Base-by-base conservation (phyloP, 2,329 filamentous ascomycete species). In the Cadophora gregata region DNA sequence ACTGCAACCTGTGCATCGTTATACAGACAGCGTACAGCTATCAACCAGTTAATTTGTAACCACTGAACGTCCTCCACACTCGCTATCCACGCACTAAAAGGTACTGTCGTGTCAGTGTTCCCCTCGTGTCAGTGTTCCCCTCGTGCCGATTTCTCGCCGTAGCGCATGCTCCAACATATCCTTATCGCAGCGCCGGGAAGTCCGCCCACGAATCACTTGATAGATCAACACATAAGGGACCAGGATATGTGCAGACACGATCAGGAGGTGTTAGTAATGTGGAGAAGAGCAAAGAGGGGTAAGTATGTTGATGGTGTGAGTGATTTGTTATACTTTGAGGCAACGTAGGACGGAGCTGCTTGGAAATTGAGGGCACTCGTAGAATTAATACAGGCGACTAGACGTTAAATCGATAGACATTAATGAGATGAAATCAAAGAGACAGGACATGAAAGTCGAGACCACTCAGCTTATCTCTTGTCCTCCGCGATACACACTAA, bases 191-290 rank as follows among this genome's bases (percentile, higher is more conserved):
- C 16, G 36, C 62, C 50, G 51, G 50, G 3, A 31, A 42, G 19
- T 16, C 62, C 38, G 51, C 62, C 62, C 36, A 36, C 62, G 51
- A 63, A 63, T 63, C 62, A 56, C 58, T 47, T 29, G 38, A 48
- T 48, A 27, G 48, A 63, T n/a, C 33, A 63, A 27, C 29, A 42
- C 36, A 56, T 38, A 47, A 29, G 50, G 48, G 19, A 42, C 31
- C 24, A 25, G 50, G 31, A 56, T 62, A 31, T 53, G 29, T 56
- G n/a, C 14, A 33, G 27, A 56, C 31, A 33, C 9, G 33, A 21
- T 47, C 10, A 24, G 31, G 12, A 36, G 12, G 14, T 38, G 6
- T 60, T 47, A 48, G 58, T 60, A 47, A 60, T 31, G 36, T 60
- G 58, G 58, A 60, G 58, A 25, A 45, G 38, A 14, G 27, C 58